Evolutionary conservation across 1,284 basidiomycete genomes (phyloP), one percentile per base, ranked within the genome.

Genomic region (Microstroma glucosiphilum): DNA sequence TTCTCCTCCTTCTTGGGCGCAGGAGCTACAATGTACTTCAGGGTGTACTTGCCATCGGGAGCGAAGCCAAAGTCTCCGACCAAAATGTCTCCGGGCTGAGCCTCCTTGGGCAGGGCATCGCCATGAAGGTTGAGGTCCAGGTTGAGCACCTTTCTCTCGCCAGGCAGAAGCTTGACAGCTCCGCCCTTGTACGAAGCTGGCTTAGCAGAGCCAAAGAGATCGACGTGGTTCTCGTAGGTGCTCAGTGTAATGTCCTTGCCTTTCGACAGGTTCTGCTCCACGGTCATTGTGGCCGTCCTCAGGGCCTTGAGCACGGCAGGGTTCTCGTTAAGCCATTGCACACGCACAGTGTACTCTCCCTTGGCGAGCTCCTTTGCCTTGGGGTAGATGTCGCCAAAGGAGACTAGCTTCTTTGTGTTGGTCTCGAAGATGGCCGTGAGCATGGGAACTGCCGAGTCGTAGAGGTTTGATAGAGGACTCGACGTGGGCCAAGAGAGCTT

Each of bases 341-440:
- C 70, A 60, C 72, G 67, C 43, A 79, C 59, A 55, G 72, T 73
- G 61, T 79, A 80, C 12, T 79, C 77, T 12, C 79, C 79, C 61
- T 77, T 78, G 54, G 61, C 57, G 59, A 80, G 63, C 9, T 72
- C 66, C 48, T 78, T 62, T 57, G 75, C 71, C 63, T 80, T 79
- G 19, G 73, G 66, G 63, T 80, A 80, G n/a, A 80, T 76, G 43
- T 79, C 78, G 49, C 72, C 73, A 60, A 77, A 79, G 55, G 70
- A 62, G 12, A 78, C 67, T 7, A 70, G 65, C 59, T 72, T 69
- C 58, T 77, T 74, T 60, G 70, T 64, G 6, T 17, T 21, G 26
- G 68, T 58, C 58, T 80, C 79, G 19, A 74, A 73, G 7, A 80
- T 61, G 64, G 76, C 72, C 37, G 69, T 69, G 26, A 80, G 69